Evolutionary conservation across 2,329 filamentous ascomycete species (phyloP).

Genomic region (Trichoderma koningii): DNA sequence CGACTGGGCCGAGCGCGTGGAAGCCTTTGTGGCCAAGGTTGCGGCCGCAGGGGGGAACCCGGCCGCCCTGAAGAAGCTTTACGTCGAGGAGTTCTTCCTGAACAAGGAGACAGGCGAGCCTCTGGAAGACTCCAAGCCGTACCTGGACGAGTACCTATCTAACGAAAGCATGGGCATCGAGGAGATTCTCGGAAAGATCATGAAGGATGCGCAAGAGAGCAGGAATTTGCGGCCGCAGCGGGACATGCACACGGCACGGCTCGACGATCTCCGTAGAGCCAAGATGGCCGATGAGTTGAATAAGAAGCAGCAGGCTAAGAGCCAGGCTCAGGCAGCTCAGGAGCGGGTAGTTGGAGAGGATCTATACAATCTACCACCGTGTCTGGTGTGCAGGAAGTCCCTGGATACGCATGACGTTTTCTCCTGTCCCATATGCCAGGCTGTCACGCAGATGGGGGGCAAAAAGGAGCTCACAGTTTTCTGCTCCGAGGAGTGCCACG

Average conservation of each 20-base stretch:
- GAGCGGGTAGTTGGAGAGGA: conserved; percentile 37
- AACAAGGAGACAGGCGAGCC: conserved; percentile 39
- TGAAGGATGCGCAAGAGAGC: conserved; percentile 38
- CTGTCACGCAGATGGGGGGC: conserved; percentile 44
- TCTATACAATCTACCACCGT: conserved; percentile 45
- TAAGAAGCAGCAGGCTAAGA: conserved; percentile 44
- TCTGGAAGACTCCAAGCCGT: conserved; percentile 41
- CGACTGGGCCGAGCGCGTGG: conserved; percentile 39
- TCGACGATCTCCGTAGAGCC: conserved; percentile 52
- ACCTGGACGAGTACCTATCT: conserved; percentile 43
- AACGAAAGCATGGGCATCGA: conserved; percentile 38
- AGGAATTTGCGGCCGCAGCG: conserved; percentile 41
- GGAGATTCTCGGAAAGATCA: conserved; percentile 41
- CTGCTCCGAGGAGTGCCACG: conserved; percentile 48
- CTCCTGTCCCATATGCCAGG: conserved; percentile 50
- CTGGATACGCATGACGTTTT: conserved; percentile 43
- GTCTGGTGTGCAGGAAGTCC: conserved; percentile 42
- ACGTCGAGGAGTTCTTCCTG: conserved; percentile 47
- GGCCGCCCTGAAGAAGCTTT: conserved; percentile 43
- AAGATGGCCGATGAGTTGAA: conserved; percentile 53
- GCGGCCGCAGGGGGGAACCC: conserved; percentile 38
- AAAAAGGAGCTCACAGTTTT: conserved; percentile 45
- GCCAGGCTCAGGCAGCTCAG: conserved; percentile 38
- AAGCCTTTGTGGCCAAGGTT: conserved; percentile 41
- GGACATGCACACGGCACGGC: conserved; percentile 42